Evolutionary conservation across 2,329 filamentous ascomycete species (phyloP), one percentile per base, ranked within the genome.

Genomic region (Verticillium zaregamsianum): DNA sequence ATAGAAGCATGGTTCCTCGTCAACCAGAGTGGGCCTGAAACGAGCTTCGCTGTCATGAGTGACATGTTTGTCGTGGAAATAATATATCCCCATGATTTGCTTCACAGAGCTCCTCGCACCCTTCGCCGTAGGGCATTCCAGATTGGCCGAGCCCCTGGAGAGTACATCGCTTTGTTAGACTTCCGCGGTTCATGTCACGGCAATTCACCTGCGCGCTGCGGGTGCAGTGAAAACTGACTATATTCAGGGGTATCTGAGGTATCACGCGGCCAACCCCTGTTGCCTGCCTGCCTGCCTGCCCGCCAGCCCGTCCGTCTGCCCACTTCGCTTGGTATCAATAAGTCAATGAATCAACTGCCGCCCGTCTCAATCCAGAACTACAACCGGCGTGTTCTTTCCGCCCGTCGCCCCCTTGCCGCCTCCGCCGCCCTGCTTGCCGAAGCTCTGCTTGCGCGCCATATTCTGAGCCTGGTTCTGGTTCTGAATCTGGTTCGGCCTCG

Each of bases 401-500:
- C 45, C 45, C 45, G 20, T 12, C 39, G 39, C 5, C n/a, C 39
- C 39, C 45, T 49, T 49, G 17, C 17, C 39, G 1, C 54, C 54
- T 17, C 54, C 54, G 25, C 54, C 31, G 25, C 54, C 31, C 28
- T 55, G 25, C 25, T 55, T 55, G 54, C 25, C 54, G 28, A 31
- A 28, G 35, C 33, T 45, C 14, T 23, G 33, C 25, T 40, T 45
- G 8, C 56, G 56, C 40, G 14, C 12, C 28, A 28, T 28, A 5
- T 28, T 28, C 31, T 39, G 55, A 39, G 9, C 23, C 45, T 49
- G 45, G 45, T 49, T 49, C 55, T 57, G 55, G 25, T 59, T 61
- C 20, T 62, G 62, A 28, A 52, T 64, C 40, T 62, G 25, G 58
- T n/a, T 49, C 20, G 20, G 45, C 45, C 56, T 62, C 20, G 55